phyloP scores from a whole-genome alignment of 73 alveolate genomes.

The Uronychia setigera region DNA sequence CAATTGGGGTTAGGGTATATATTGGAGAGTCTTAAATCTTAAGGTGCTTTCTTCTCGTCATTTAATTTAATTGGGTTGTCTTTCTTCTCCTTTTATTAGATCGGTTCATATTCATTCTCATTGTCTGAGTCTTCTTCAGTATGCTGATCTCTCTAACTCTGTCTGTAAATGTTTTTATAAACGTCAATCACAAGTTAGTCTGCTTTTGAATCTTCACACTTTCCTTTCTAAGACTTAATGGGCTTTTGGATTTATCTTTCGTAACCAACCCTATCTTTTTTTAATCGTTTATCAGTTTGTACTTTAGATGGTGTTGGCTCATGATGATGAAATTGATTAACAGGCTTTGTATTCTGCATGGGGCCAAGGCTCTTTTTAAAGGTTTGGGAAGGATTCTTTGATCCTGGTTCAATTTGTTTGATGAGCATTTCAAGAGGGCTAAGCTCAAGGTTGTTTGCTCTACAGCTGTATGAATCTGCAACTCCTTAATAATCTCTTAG shows the following conservation, averaged over 20 bases:
- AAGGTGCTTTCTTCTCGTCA: not conserved
- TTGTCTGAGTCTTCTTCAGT: not conserved
- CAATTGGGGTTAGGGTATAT: not conserved
- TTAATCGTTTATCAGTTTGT: too few species aligned
- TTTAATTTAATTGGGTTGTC: not conserved
- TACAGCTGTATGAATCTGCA: not conserved
- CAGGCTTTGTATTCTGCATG: not conserved
- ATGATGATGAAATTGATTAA: not conserved
- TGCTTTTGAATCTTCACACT: too few species aligned
- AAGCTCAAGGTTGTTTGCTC: not conserved
- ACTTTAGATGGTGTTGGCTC: not conserved
- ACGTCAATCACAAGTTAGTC: too few species aligned
- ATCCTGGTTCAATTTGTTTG: not conserved
- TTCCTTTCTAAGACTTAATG: not conserved
- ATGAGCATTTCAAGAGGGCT: not conserved
- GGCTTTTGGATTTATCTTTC: not conserved
- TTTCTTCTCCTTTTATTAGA: not conserved
- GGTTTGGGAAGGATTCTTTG: not conserved
- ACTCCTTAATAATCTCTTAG: not conserved
- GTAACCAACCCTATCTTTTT: not conserved
- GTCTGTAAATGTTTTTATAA: too few species aligned
- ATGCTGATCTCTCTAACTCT: not conserved
- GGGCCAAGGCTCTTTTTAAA: not conserved
- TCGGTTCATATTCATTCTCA: not conserved
- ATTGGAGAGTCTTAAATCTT: not conserved